Evolutionary conservation across 768 basidiomycete species (phyloP).

Genomic region (Termitomyces sp.): DNA sequence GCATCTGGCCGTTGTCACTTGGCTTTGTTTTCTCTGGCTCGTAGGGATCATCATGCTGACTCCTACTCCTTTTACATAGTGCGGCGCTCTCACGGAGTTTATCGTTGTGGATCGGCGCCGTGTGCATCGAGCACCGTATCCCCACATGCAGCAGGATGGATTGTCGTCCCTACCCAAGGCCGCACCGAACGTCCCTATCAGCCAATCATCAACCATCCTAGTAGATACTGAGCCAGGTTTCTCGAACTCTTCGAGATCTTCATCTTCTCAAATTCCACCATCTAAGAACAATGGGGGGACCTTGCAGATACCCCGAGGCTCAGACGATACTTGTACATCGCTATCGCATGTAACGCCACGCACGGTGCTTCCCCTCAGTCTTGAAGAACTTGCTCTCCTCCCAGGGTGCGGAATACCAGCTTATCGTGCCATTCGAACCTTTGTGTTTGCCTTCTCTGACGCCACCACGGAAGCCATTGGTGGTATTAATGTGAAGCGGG

Average conservation of each 20-base stretch:
- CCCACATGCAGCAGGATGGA: slow-evolving; percentile 30
- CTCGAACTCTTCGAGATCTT: slow-evolving; percentile 6
- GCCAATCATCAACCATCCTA: slow-evolving; percentile 14
- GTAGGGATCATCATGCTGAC: slow-evolving; percentile 5
- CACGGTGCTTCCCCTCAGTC: slow-evolving; percentile 21
- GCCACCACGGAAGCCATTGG: not conserved
- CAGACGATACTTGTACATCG: not conserved
- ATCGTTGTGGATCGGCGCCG: slow-evolving; percentile 77
- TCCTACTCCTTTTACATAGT: slow-evolving; percentile 35
- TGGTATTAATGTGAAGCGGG: not conserved
- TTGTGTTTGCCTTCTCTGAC: slow-evolving; percentile 38
- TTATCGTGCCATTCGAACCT: slow-evolving; percentile 73
- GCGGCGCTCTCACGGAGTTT: slow-evolving; percentile 87
- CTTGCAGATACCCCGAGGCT: not conserved
- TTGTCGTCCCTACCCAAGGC: slow-evolving; percentile 1
- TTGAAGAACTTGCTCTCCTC: slow-evolving; percentile 77
- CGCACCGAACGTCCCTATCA: slow-evolving; percentile 2
- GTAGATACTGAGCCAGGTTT: not conserved
- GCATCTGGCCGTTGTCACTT: slow-evolving; percentile 2
- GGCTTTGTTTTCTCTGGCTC: not conserved
- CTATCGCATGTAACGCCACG: not conserved
- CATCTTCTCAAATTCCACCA: not conserved
- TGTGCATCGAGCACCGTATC: slow-evolving; percentile 66
- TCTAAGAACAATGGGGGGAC: slow-evolving; percentile 1
- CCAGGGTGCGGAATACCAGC: slow-evolving; percentile 79